A percentile compares a stretch with the other conserved stretches of the same genome.
Conservation (phyloP, 768 basidiomycete species). For the Tricholoma flavovirens region DNA sequence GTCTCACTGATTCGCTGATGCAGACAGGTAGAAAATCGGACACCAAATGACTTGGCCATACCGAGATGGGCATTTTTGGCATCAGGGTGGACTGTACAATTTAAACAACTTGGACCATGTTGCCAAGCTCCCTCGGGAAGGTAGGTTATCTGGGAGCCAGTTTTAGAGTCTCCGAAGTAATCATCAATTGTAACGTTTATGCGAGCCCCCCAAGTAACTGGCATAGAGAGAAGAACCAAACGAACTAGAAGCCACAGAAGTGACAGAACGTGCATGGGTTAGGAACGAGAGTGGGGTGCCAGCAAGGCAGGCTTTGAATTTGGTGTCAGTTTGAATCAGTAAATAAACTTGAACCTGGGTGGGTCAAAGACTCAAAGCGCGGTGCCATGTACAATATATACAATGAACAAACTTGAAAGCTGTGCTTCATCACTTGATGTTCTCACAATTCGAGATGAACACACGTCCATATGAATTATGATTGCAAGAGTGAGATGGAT, state of each 20-base stretch:
- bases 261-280: conserved; percentile 9
- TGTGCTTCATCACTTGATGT: not conserved
- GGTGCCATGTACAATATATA: not conserved
- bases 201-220: conserved; percentile 9
- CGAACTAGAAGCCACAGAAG: conserved; percentile 8
- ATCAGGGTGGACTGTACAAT: conserved; percentile 23
- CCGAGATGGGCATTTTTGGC: conserved; percentile 4
- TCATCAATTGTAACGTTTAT: conserved; percentile 40
- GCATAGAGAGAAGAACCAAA: conserved; percentile 3
- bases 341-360: not conserved
- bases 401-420: not conserved
- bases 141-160: conserved; percentile 27
- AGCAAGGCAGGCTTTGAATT: not conserved
- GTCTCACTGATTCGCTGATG: no score
- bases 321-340: no score
- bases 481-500: not conserved
- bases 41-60: conserved; percentile 2
- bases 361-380: not conserved
- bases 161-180: conserved; percentile 24
- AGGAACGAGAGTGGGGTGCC: not conserved
- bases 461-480: not conserved
- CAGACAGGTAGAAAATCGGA: not conserved
- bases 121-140: conserved; percentile 29
- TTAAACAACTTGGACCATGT: conserved; percentile 17
- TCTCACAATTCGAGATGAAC: not conserved